Evolutionary conservation across 2,329 filamentous ascomycete species (phyloP).

Genomic region (Phyllosticta citribraziliensis): DNA sequence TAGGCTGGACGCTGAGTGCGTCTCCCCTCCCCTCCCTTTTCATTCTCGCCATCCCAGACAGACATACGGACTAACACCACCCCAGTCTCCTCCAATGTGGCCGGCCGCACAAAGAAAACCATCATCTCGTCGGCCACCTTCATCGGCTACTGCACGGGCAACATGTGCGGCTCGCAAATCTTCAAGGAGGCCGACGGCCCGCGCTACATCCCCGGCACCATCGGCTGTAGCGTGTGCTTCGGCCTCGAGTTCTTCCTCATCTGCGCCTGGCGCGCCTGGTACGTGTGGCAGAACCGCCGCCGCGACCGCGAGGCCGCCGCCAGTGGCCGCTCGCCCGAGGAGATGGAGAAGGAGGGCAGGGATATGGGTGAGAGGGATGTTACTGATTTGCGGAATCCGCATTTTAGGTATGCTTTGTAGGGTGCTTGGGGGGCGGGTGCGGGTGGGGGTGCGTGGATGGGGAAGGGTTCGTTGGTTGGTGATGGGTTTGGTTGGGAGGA

Average conservation of each 20-base stretch:
- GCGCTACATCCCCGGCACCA: constrained; percentile 35
- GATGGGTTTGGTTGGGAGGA: no score
- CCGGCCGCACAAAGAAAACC: constrained; percentile 39
- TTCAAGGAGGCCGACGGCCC: constrained; percentile 36
- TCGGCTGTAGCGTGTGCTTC: constrained; percentile 30
- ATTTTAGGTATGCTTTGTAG: constrained; percentile 8
- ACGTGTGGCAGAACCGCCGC: constrained; percentile 31
- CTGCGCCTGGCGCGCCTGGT: constrained; percentile 30
- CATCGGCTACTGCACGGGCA: constrained; percentile 39
- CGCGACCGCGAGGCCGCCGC: constrained; percentile 16
- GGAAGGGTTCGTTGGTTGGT: no score
- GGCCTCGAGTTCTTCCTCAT: constrained; percentile 19
- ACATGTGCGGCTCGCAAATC: constrained; percentile 39
- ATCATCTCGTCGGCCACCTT: constrained; percentile 38
- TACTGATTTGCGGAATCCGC: constrained; percentile 36
- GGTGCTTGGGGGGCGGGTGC: not conserved
- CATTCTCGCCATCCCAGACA: not conserved
- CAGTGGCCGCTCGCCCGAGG: constrained; percentile 31
- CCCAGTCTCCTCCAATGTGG: constrained; percentile 34
- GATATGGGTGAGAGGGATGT: constrained; percentile 37
- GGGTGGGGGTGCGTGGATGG: no score
- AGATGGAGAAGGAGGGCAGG: constrained; percentile 38
- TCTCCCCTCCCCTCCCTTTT: not conserved
- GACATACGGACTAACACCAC: not conserved
- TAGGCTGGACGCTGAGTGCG: constrained; percentile 23